These are phyloP conservation scores for Waltergamsia citrina DNA, from an alignment of 2,329 filamentous ascomycete species.

Conservation along the genomic window DNA sequence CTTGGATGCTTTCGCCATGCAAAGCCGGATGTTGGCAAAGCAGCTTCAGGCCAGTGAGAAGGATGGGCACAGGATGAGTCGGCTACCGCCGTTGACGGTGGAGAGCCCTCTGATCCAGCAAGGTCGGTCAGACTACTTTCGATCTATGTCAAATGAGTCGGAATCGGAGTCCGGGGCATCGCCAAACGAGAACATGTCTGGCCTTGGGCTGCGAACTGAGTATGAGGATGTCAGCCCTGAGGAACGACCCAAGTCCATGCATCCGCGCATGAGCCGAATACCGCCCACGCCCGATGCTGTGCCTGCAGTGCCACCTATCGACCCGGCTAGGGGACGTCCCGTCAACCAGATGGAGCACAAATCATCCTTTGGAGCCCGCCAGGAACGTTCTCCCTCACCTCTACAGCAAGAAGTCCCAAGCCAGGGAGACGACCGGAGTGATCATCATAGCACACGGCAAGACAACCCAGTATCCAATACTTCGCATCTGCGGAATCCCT, in stretches of 20 bases:
- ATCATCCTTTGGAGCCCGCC: constrained; percentile 40
- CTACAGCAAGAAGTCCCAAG: constrained; percentile 25
- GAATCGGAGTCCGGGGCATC: constrained; percentile 31
- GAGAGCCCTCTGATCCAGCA: constrained; percentile 70
- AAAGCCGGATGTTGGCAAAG: constrained; percentile 78
- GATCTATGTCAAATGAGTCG: constrained; percentile 59
- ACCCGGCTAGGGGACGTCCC: constrained; percentile 29
- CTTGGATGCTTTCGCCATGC: constrained; percentile 87
- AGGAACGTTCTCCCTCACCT: constrained; percentile 51
- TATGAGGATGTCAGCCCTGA: constrained; percentile 43
- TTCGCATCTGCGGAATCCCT: constrained; percentile 20
- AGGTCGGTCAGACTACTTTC: constrained; percentile 72
- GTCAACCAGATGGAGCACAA: constrained; percentile 27
- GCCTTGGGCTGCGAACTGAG: constrained; percentile 40
- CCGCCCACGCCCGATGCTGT: constrained; percentile 37
- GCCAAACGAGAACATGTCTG: constrained; percentile 12
- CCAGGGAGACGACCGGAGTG: constrained; percentile 14
- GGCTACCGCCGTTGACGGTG: constrained; percentile 73
- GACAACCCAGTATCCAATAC: constrained; percentile 23
- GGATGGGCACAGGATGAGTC: constrained; percentile 71
- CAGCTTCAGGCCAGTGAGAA: constrained; percentile 74
- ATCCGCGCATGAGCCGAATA: constrained; percentile 62
- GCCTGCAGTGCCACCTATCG: constrained; percentile 32
- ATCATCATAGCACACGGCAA: too few species aligned
- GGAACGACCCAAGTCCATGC: constrained; percentile 61